Base-by-base conservation (phyloP, 139 green algal species). In the Parachlorella kessleri region DNA sequence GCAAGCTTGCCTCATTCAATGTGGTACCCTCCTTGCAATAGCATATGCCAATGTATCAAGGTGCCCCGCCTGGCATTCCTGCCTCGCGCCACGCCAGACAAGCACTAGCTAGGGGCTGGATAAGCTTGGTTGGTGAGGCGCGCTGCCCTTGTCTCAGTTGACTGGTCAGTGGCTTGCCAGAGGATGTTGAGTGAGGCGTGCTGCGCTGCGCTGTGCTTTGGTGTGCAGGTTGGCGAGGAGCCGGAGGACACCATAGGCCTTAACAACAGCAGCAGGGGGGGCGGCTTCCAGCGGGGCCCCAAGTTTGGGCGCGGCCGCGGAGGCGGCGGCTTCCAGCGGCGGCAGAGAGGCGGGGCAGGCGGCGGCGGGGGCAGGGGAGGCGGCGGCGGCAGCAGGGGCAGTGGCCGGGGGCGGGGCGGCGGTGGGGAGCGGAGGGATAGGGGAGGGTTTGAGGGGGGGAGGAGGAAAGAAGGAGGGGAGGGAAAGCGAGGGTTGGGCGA, bases 171-270 rank as follows among this genome's bases (percentile, higher is more conserved):
- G 21, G 30, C 41, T 32, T 37, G 14, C 28, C 53, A 26, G 54
- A 39, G 64, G 30, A 55, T 28, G 66, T 8, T 4, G 32, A 41
- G 2, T 81, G 54, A 4, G 32, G 5, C 6, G 32, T 6, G 6
- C 8, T 32, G 32, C 30, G 41, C n/a, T 33, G 30, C 7, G 1
- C 36, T n/a, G n/a, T n/a, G n/a, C n/a, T n/a, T n/a, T 80, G 30
- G 35, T 38, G 41, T 3, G 37, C 76, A 91, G 85, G 89, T 93
- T 53, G 89, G 89, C 1, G 74, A 89, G 66, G 89, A 87, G 42
- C 89, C 89, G 0, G 80, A 88, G 48, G 89, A 93, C 65, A 85
- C 81, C 66, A 75, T 92, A 21, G 85, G 81, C 4, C 35, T 72
- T 4, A 63, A 81, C 53, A 54, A 14, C 71, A 3, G 70, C 40